These are phyloP conservation scores for Gardenia jasminoides DNA, from an alignment of 257 asterid genomes.

Conservation along the genomic window DNA sequence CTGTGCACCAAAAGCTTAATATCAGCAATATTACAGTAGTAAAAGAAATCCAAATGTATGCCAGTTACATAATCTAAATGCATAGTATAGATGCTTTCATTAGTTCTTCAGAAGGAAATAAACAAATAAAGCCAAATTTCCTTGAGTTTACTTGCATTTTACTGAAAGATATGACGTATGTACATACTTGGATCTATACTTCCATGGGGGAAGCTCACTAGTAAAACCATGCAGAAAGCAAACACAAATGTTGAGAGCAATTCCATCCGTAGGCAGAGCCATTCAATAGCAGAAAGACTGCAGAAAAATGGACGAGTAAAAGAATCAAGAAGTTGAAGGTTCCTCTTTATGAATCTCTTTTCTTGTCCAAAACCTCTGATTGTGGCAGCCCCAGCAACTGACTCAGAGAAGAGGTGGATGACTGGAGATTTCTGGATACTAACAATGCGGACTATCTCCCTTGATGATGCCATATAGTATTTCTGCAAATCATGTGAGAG, in stretches of 20 bases:
- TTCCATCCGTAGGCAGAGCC: constrained; percentile 99
- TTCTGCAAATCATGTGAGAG: constrained; percentile 54
- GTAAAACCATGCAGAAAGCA: constrained; percentile 94
- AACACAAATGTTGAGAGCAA: constrained; percentile 92
- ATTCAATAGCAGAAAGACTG: constrained; percentile 97
- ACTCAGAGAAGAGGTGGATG: constrained; percentile 90
- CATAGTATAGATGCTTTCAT: background rate
- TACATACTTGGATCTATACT: constrained; percentile 93
- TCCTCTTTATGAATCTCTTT: constrained; percentile 97
- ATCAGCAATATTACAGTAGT: constrained; percentile 6
- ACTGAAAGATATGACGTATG: constrained; percentile 10
- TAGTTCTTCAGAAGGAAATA: background rate
- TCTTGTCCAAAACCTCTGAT: constrained; percentile 99
- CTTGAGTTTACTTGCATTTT: background rate
- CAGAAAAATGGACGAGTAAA: constrained; percentile 98
- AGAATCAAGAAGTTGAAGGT: constrained; percentile 94
- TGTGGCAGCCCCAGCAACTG: constrained; percentile 97
- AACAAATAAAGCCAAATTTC: background rate
- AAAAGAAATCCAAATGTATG: background rate
- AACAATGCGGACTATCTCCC: constrained; percentile 96
- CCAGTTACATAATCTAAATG: background rate
- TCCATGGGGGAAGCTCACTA: constrained; percentile 95
- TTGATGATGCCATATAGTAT: constrained; percentile 98
- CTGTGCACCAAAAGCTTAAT: constrained; percentile 29
- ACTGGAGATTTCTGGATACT: constrained; percentile 99